Evolutionary conservation across 225 moss, liverwort and hornwort species (phyloP), one percentile per base, ranked within the genome.

Genomic region (Climacium dendroides): DNA sequence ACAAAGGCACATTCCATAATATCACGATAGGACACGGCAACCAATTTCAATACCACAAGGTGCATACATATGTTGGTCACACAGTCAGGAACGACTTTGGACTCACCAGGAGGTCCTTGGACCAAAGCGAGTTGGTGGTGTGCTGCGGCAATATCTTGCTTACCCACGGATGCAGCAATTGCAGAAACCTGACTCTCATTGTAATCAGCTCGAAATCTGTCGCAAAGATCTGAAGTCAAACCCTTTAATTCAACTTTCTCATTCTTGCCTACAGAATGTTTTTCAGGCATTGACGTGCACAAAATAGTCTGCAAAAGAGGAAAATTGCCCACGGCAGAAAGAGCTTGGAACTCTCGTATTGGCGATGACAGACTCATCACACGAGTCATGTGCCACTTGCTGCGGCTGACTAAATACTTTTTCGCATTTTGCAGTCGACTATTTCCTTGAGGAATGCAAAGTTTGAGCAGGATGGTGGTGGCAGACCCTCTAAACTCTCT

Each of bases 321-420:
- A 53, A 96, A 91, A 85, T 93, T 95, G 15, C 88, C 87, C 43
- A 97, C 91, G 59, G 95, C 93, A 63, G 96, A 95, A 55, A 99
- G 92, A 70, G 97, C 99, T 89, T 99, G 97, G 70, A 96, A 99
- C 88, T 99, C 97, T 82, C 97, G 93, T 57, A 99, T 87, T 89
- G 96, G 97, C 41, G 96, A 89, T 54, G 96, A 94, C 13, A 97
- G 90, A 82, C 91, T 95, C 95, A 97, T 94, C 80, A 99, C 87
- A 82, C 96, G 93, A 63, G 96, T 97, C 73, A 99, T 89, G 85
- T 96, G 93, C 99, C 99, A 99, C 89, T 96, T 99, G 91, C 99
- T 99, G 70, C 99, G 97, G 82, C 93, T 96, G 58, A 95, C 91
- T 84, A 99, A 85, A 89, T 94, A 90, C 54, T 94, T 95, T 82